Evolutionary conservation across 176 grass and related monocot genomes (phyloP).

Genomic region (Melocanna baccifera): DNA sequence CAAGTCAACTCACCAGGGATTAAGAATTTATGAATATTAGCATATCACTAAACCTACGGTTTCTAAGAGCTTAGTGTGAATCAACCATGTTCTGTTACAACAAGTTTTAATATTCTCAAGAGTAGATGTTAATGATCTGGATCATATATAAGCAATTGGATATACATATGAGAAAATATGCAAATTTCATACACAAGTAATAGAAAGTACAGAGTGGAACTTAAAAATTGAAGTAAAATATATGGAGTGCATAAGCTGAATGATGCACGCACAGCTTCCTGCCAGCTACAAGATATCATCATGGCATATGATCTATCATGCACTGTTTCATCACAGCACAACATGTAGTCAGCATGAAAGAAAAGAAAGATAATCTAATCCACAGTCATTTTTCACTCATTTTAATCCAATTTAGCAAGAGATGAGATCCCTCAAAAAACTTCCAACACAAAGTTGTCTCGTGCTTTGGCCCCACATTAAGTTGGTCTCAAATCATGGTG

Average conservation of each 20-base stretch:
- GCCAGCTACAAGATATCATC: neutral
- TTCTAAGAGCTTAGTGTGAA: conserved; percentile 14
- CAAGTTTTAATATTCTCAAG: neutral
- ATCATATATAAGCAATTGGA: neutral
- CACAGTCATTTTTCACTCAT: neutral
- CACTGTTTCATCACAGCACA: neutral
- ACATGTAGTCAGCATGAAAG: neutral
- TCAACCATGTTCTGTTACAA: conserved; percentile 7
- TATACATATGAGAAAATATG: neutral
- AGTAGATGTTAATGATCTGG: neutral
- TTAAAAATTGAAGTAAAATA: neutral
- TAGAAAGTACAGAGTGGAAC: neutral
- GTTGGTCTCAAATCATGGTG: neutral
- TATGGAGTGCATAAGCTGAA: neutral
- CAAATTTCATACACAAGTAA: neutral
- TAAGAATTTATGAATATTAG: neutral
- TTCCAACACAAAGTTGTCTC: neutral
- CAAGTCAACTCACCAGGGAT: neutral
- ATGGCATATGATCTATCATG: neutral
- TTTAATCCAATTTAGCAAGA: conserved; percentile 11
- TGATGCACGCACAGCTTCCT: neutral
- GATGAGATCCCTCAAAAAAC: conserved; percentile 18
- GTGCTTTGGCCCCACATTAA: neutral
- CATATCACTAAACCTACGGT: neutral
- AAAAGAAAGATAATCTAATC: neutral